Evolutionary conservation across 148 eudicot species (phyloP), one percentile per base, ranked within the genome.

Genomic region (Rheum nobile): DNA sequence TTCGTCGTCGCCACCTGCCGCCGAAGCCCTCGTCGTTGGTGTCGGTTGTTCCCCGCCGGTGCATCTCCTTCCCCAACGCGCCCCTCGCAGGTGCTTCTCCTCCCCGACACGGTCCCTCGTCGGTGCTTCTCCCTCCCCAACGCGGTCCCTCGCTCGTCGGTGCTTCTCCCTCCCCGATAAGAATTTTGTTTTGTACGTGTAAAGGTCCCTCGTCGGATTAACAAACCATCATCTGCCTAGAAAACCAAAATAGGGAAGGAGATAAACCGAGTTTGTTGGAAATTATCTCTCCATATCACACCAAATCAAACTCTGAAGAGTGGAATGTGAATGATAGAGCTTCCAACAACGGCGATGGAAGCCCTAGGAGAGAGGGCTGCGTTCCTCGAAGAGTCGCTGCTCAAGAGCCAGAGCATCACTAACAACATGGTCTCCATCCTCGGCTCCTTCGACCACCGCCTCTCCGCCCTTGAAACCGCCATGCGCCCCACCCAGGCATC

Each of bases 381-480:
- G 0, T 78, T 87, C 74, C 78, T 93, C 84, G 81, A 80, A 67
- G 91, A 87, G 55, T 93, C 93, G 2, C 78, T 93, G 72, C 71
- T 80, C 31, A 90, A 90, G 76, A 90, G 89, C 77, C 98, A 88
- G 74, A 72, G 80, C 26, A 83, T 90, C 61, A 90, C 98, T 8
- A 90, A 90, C 38, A 85, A 37, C 77, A 88, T 90, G 91, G 87
- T 88, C 37, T 32, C 86, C 78, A 90, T 90, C 71, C 88, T 93
- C 32, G 98, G 93, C 39, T 93, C 98, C 65, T 93, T 93, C 50
- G 98, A 93, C 76, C 91, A 85, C 74, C 98, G 98, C n/a, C 89
- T 93, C 54, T 93, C 98, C 16, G 88, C 96, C 71, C n/a, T n/a
- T n/a, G n/a, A n/a, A n/a, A n/a, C n/a, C n/a, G n/a, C n/a, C n/a